Conservation (phyloP, 306 rosid genomes). For the Erythrophleum fordii region DNA sequence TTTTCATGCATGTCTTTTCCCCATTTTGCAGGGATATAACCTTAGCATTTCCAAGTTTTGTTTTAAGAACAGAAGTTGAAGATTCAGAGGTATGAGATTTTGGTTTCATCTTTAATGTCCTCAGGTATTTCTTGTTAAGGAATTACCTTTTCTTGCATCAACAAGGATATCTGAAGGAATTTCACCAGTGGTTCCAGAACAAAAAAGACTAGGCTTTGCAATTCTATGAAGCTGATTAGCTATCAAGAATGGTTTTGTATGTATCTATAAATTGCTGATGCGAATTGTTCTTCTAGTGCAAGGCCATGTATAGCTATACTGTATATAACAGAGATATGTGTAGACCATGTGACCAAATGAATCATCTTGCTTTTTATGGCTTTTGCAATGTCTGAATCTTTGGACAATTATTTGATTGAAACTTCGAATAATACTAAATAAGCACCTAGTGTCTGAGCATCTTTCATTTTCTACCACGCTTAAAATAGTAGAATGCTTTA, state of each 20-base stretch:
- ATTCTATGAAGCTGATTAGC: background rate
- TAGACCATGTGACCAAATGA: conserved; percentile 5
- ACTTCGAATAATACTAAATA: background rate
- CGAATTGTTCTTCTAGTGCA: background rate
- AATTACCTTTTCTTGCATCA: background rate
- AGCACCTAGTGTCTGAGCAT: background rate
- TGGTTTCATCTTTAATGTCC: conserved; percentile 10
- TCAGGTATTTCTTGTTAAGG: background rate
- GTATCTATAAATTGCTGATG: background rate
- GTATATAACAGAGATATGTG: conserved; percentile 14
- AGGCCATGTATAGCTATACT: background rate
- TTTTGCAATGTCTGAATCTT: conserved; percentile 4
- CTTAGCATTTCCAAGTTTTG: conserved; percentile 86
- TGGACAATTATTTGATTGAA: conserved; percentile 3
- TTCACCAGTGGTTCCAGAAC: background rate
- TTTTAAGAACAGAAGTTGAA: conserved; percentile 62
- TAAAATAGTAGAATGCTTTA: background rate
- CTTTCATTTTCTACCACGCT: background rate
- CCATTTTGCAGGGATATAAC: conserved; percentile 76
- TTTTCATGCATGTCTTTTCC: conserved; percentile 15
- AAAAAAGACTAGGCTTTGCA: conserved; percentile 6
- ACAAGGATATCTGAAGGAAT: background rate
- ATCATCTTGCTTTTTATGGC: background rate
- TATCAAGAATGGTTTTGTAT: conserved; percentile 2
- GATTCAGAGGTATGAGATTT: conserved; percentile 54